A percentile compares a stretch with the other conserved stretches of the same genome.
Evolutionary conservation across 1,139 yeast genomes (phyloP).

Genomic region (Geotrichum fermentans): DNA sequence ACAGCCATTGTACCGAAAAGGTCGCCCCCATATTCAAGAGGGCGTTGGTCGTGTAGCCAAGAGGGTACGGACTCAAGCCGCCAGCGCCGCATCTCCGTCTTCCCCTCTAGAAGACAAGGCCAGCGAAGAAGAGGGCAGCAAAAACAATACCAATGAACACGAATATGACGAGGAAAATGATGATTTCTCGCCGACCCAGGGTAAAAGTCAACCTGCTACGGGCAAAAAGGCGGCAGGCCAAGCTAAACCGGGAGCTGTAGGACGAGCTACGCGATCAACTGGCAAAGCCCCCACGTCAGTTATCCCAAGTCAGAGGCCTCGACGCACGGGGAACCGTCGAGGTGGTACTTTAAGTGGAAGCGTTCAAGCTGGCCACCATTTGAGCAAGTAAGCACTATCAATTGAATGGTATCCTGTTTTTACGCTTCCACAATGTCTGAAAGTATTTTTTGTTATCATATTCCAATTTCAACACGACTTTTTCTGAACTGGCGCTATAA

Average conservation of each 20-base stretch:
- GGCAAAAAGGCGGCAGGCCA: not conserved
- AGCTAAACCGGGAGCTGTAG: no score
- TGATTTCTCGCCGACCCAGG: not conserved
- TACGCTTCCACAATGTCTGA: no score
- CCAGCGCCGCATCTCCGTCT: no score
- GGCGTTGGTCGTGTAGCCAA: constrained; percentile 10
- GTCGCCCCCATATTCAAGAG: constrained; percentile 14
- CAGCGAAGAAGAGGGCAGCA: constrained; percentile 8
- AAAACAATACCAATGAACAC: not conserved
- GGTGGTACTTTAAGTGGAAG: not conserved
- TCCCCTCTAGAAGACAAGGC: no score
- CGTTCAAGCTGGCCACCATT: constrained; percentile 31
- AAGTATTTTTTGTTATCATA: not conserved
- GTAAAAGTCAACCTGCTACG: not conserved
- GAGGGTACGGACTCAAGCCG: not conserved
- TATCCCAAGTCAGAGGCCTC: not conserved
- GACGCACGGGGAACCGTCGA: not conserved
- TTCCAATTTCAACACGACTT: no score
- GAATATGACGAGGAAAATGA: not conserved
- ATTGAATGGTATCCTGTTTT: no score
- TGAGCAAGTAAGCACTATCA: constrained; percentile 18
- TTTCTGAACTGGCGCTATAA: no score
- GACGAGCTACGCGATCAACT: not conserved
- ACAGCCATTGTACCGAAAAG: constrained; percentile 7
- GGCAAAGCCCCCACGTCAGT: not conserved